phyloP scores from a whole-genome alignment of 306 rosid species.

The Adenanthera pavonina region DNA sequence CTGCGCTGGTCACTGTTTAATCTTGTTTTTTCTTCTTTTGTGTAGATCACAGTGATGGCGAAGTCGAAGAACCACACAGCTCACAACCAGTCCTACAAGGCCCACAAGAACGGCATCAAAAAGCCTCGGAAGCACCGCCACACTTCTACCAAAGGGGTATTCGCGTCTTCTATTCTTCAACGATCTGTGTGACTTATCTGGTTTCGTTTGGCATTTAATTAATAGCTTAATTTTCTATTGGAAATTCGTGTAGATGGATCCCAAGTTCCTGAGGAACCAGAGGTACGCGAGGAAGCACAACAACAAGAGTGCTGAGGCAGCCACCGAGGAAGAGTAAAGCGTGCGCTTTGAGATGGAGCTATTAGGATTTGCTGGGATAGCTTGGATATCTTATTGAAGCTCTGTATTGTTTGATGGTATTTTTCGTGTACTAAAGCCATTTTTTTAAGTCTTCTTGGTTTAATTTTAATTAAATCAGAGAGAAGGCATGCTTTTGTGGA shows the following conservation, averaged over 20 bases:
- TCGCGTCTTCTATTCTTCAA: not conserved
- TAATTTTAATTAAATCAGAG: slow-evolving; percentile 23
- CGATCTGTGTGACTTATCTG: not conserved
- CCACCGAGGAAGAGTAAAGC: slow-evolving; percentile 69
- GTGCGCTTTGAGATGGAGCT: slow-evolving; percentile 9
- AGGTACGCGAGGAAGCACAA: slow-evolving; percentile 99
- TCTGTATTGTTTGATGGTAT: slow-evolving; percentile 6
- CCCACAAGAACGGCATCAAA: slow-evolving; percentile 97
- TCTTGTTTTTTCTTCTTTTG: not conserved
- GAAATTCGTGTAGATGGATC: slow-evolving; percentile 74
- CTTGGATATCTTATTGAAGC: slow-evolving; percentile 24
- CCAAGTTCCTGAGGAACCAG: slow-evolving; percentile 98
- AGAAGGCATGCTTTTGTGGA: not conserved
- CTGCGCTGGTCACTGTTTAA: not conserved
- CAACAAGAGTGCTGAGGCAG: slow-evolving; percentile 62
- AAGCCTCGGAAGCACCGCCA: slow-evolving; percentile 95
- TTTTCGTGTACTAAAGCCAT: slow-evolving; percentile 13
- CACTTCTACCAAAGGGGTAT: slow-evolving; percentile 97
- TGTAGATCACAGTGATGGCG: slow-evolving; percentile 74
- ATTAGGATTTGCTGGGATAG: slow-evolving; percentile 29
- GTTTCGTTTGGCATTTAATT: not conserved
- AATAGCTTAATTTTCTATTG: not conserved
- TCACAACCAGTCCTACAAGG: slow-evolving; percentile 97
- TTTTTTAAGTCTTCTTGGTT: slow-evolving; percentile 8
- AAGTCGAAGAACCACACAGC: slow-evolving; percentile 99